Conservation (phyloP, 352 stramenopile species). For the Phytophthora fragariae region DNA sequence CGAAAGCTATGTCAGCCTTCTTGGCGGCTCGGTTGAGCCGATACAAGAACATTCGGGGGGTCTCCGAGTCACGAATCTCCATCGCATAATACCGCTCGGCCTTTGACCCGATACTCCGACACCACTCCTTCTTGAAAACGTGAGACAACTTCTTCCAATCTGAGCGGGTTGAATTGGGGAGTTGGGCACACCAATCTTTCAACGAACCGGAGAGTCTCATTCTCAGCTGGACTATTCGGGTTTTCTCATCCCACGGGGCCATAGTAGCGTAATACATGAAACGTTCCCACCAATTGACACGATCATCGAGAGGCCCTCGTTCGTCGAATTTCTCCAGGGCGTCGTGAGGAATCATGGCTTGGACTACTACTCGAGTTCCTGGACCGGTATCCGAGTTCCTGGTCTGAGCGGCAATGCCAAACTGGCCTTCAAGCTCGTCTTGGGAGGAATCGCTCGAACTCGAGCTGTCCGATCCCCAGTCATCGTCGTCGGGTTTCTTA, state of each 20-base stretch:
- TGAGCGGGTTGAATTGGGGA: not conserved
- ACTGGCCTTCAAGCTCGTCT: too few relatives aligned
- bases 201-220: not conserved
- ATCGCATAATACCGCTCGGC: not conserved
- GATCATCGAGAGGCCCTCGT: not conserved
- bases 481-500: too few relatives aligned
- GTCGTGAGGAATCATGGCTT: too few relatives aligned
- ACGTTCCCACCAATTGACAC: slow-evolving; percentile 5
- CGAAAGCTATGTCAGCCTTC: not conserved
- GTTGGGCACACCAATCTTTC: not conserved
- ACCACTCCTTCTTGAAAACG: not conserved
- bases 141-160: not conserved
- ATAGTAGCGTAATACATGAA: slow-evolving; percentile 14
- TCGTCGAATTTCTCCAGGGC: not conserved
- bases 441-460: too few relatives aligned
- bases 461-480: too few relatives aligned
- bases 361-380: too few relatives aligned
- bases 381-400: too few relatives aligned
- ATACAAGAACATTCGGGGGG: not conserved
- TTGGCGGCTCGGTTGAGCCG: not conserved
- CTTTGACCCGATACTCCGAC: not conserved
- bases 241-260: slow-evolving; percentile 3
- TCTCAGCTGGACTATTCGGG: not conserved
- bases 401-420: too few relatives aligned
- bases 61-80: not conserved